Conservation (phyloP, 805 yeast species). For the Dipodascus albidus region DNA sequence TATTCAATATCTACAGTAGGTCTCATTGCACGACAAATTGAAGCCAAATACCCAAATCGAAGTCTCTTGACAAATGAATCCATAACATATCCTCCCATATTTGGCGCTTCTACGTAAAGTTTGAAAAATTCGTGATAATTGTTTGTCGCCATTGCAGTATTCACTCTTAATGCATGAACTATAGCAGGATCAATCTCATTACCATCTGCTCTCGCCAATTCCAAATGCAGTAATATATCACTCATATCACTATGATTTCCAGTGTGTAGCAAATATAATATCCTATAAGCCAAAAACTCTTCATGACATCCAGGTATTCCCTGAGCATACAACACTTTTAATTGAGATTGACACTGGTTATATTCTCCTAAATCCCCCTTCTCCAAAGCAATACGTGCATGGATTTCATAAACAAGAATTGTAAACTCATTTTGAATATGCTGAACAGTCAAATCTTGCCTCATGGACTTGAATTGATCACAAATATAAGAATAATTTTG, state of each 20-base stretch:
- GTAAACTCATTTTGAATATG: constrained; percentile 71
- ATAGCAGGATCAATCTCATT: constrained; percentile 20
- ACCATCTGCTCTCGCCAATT: constrained; percentile 12
- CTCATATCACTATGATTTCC: constrained; percentile 48
- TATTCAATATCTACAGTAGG: constrained; percentile 19
- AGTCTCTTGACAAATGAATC: constrained; percentile 46
- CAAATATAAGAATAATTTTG: constrained; percentile 64
- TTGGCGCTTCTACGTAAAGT: constrained; percentile 30
- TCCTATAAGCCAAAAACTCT: constrained; percentile 65
- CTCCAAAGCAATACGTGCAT: constrained; percentile 77
- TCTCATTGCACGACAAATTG: constrained; percentile 44
- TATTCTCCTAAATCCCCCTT: constrained; percentile 85
- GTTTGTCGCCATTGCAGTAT: constrained; percentile 26
- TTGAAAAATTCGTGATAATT: constrained; percentile 46
- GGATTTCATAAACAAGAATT: constrained; percentile 68
- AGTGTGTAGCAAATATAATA: constrained; percentile 66
- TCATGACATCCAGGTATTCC: constrained; percentile 30
- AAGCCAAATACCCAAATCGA: constrained; percentile 43
- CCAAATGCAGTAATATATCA: constrained; percentile 26
- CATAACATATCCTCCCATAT: constrained; percentile 35
- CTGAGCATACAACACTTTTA: constrained; percentile 47
- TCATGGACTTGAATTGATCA: constrained; percentile 81
- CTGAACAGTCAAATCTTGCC: constrained; percentile 92
- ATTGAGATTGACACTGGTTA: constrained; percentile 85
- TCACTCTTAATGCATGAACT: constrained; percentile 28